phyloP scores from a whole-genome alignment of 306 rosid genomes.

The Potentilla sterilis region DNA sequence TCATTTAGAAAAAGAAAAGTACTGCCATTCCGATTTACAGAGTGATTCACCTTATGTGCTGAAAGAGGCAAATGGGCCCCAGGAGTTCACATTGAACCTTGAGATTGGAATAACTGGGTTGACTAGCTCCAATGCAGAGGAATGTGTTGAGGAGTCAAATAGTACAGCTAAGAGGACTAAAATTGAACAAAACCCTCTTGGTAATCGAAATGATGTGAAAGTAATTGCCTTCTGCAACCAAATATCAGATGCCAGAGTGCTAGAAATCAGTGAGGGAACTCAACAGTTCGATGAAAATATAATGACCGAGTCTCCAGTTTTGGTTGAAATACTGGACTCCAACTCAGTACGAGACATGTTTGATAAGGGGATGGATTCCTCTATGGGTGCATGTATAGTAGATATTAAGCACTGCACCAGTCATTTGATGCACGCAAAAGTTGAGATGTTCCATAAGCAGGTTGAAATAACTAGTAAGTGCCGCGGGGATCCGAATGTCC shows the following conservation, averaged over 20 bases:
- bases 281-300: conserved; percentile 1
- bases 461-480: conserved; percentile 20
- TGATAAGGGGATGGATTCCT: conserved; percentile 5
- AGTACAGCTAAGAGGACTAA: conserved; percentile 7
- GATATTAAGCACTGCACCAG: conserved; percentile 24
- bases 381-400: conserved; percentile 6
- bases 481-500: conserved; percentile 33
- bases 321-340: conserved; percentile 7
- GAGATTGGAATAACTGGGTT: conserved; percentile 29
- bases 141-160: conserved; percentile 25
- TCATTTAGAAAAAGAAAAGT: conserved; percentile 10
- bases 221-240: conserved; percentile 1
- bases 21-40: conserved; percentile 15
- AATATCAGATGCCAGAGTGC: conserved; percentile 5
- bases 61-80: conserved; percentile 12
- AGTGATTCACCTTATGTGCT: conserved; percentile 19
- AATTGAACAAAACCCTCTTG: conserved; percentile 5
- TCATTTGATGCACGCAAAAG: conserved; percentile 14
- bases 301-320: conserved; percentile 6
- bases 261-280: conserved; percentile 4
- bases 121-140: conserved; percentile 17
- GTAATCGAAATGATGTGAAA: background rate
- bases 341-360: conserved; percentile 21
- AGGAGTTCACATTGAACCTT: conserved; percentile 28
- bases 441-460: conserved; percentile 31